phyloP scores from a whole-genome alignment of 2,329 filamentous ascomycete genomes.

The Trichophyton rubrum region DNA sequence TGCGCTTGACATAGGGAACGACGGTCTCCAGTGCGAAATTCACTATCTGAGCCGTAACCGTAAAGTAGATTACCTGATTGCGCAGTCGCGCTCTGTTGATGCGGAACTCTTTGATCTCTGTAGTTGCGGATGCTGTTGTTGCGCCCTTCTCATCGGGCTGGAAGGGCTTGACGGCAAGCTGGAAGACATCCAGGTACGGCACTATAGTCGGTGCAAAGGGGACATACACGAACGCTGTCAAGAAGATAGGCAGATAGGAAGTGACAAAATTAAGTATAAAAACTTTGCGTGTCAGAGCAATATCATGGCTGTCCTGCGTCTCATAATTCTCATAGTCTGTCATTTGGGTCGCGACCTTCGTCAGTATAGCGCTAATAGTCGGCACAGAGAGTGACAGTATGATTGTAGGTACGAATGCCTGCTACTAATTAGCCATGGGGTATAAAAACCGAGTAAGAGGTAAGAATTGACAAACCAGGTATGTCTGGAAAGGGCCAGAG shows the following conservation, averaged over 20 bases:
- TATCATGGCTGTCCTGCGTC: constrained; percentile 69
- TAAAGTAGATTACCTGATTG: constrained; percentile 64
- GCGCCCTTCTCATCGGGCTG: constrained; percentile 63
- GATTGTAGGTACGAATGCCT: constrained; percentile 79
- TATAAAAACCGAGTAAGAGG: background rate
- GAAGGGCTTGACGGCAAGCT: constrained; percentile 59
- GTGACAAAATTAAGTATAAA: constrained; percentile 96
- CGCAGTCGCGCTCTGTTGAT: constrained; percentile 80
- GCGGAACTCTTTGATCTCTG: constrained; percentile 47
- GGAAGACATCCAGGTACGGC: constrained; percentile 75
- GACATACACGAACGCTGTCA: constrained; percentile 89
- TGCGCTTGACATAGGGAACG: constrained; percentile 72
- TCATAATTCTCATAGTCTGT: constrained; percentile 87
- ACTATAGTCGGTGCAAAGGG: constrained; percentile 76
- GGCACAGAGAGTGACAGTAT: constrained; percentile 75
- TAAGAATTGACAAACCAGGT: constrained; percentile 48
- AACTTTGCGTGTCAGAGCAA: constrained; percentile 78
- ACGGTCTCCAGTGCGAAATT: constrained; percentile 75
- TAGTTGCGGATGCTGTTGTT: constrained; percentile 23
- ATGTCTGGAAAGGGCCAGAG: constrained; percentile 70
- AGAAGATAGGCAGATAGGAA: constrained; percentile 80
- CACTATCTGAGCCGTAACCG: constrained; percentile 69
- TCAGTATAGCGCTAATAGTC: constrained; percentile 62
- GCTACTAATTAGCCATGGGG: constrained; percentile 2
- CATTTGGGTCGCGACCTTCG: constrained; percentile 59